These are phyloP conservation scores for Mesembryanthemum crystallinum DNA, from an alignment of 148 eudicot genomes.

Conservation along the genomic window DNA sequence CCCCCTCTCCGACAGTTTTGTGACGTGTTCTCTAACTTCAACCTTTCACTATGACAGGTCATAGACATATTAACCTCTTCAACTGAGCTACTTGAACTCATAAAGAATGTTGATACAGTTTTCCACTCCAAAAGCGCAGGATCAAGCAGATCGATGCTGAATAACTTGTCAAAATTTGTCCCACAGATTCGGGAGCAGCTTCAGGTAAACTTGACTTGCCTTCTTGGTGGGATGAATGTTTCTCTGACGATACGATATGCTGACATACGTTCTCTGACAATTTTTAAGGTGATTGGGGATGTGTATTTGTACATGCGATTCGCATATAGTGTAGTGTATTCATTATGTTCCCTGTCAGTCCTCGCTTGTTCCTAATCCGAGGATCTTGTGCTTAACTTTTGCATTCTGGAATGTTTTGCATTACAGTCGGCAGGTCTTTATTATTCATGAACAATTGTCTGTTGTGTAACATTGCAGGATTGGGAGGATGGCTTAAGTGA, in stretches of 20 bases:
- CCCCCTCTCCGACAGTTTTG: not conserved
- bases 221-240: not conserved
- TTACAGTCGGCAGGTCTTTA: not conserved
- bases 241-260: not conserved
- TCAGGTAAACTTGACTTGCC: constrained; percentile 49
- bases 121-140: constrained; percentile 57
- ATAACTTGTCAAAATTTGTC: constrained; percentile 51
- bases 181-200: constrained; percentile 73
- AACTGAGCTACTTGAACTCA: constrained; percentile 57
- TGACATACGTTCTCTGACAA: not conserved
- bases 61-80: constrained; percentile 65
- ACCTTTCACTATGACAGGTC: constrained; percentile 45
- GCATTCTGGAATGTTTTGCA: constrained; percentile 4
- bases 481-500: constrained; percentile 97
- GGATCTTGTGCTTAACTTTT: not conserved
- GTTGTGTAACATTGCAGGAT: constrained; percentile 44
- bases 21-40: not conserved
- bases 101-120: constrained; percentile 65
- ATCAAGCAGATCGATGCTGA: constrained; percentile 49
- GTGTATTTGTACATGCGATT: not conserved
- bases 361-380: not conserved
- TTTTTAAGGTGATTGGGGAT: not conserved
- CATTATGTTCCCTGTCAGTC: not conserved
- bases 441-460: not conserved
- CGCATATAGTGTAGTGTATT: not conserved